These are phyloP conservation scores for Cladophialophora chaetospira DNA, from an alignment of 2,329 filamentous ascomycete genomes.

Conservation along the genomic window DNA sequence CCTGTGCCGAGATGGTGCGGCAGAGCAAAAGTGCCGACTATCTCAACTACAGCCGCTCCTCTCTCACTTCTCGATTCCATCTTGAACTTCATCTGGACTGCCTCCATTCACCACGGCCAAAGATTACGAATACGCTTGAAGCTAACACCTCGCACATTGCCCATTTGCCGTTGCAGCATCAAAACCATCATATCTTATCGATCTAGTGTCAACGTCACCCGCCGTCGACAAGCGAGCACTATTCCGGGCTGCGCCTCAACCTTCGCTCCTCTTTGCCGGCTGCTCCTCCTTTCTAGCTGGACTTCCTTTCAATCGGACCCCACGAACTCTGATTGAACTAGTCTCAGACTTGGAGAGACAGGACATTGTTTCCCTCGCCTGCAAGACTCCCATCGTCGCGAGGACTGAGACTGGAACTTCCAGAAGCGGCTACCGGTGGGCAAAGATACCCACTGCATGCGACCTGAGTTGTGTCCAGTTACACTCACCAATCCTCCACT, in stretches of 20 bases:
- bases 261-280: too few relatives aligned
- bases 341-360: conserved; percentile 18
- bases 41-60: too few relatives aligned
- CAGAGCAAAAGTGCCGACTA: too few relatives aligned
- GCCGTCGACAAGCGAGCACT: conserved; percentile 10
- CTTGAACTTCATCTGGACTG: too few relatives aligned
- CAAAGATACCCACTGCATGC: conserved; percentile 14
- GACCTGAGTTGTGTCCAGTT: conserved; percentile 22
- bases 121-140: background rate
- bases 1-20: conserved; percentile 3
- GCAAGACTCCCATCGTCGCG: too few relatives aligned
- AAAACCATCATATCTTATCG: background rate
- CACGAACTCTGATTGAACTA: conserved; percentile 24
- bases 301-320: conserved; percentile 24
- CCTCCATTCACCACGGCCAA: too few relatives aligned
- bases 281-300: conserved; percentile 10
- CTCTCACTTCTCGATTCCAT: too few relatives aligned
- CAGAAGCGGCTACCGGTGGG: conserved; percentile 8
- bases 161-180: conserved; percentile 8
- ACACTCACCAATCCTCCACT: conserved; percentile 23
- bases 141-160: background rate
- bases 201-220: too few relatives aligned
- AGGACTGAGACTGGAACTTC: conserved; percentile 2
- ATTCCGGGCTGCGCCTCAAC: conserved; percentile 28
- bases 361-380: background rate